Evolutionary conservation across 2,329 filamentous ascomycete genomes (phyloP).

Genomic region (Cadophora luteo-olivacea): DNA sequence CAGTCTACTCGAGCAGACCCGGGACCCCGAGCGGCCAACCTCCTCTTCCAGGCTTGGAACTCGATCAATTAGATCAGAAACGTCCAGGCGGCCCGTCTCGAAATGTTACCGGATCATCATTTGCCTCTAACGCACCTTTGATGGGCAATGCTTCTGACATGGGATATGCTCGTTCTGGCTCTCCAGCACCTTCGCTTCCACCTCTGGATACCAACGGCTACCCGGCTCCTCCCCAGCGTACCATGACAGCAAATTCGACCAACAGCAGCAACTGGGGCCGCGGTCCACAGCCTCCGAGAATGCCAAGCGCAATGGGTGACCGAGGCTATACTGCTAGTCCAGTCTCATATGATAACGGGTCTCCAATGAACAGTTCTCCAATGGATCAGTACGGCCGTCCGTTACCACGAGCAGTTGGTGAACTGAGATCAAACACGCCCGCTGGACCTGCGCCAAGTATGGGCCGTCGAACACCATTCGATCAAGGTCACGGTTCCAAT

Average conservation of each 20-base stretch:
- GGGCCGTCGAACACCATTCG: conserved; percentile 39
- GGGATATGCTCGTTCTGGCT: conserved; percentile 52
- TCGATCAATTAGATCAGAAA: conserved; percentile 59
- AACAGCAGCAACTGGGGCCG: conserved; percentile 37
- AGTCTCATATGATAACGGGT: conserved; percentile 39
- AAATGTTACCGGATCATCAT: conserved; percentile 61
- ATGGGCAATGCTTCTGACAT: conserved; percentile 65
- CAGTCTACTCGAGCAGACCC: conserved; percentile 66
- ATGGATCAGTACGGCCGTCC: conserved; percentile 39
- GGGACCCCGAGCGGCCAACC: conserved; percentile 54
- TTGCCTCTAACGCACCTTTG: conserved; percentile 64
- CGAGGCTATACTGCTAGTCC: conserved; percentile 42
- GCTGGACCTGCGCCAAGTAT: conserved; percentile 38
- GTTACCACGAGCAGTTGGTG: conserved; percentile 36
- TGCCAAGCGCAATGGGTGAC: conserved; percentile 41
- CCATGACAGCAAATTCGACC: conserved; percentile 39
- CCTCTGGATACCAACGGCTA: conserved; percentile 35
- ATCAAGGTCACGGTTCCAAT: conserved; percentile 30
- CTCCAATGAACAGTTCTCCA: conserved; percentile 21
- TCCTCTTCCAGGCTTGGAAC: conserved; percentile 54
- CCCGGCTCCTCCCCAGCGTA: conserved; percentile 37
- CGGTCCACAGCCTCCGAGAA: conserved; percentile 37
- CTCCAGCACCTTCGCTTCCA: conserved; percentile 41
- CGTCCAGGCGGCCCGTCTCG: conserved; percentile 54
- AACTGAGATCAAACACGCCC: conserved; percentile 40